Evolutionary conservation across 2,329 filamentous ascomycete genomes (phyloP).

Genomic region (Pezicula neosporulosa): DNA sequence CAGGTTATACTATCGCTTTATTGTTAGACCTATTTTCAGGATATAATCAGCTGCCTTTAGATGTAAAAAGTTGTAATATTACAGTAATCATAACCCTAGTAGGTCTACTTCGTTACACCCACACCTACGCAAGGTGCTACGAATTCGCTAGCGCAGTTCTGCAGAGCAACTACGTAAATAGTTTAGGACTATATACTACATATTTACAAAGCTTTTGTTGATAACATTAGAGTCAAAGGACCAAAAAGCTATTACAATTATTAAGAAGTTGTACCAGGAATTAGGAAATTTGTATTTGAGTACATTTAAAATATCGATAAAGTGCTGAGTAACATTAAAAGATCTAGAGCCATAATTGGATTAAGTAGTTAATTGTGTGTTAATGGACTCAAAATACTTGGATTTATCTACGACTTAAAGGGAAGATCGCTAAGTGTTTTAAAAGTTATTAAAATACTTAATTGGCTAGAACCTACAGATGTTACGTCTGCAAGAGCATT

Average conservation of each 20-base stretch:
- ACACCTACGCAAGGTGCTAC: constrained; percentile 1
- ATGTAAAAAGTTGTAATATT: neutral
- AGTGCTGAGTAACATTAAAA: neutral
- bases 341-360: neutral
- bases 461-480: no score
- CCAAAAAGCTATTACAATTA: no score
- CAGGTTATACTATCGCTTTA: no score
- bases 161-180: neutral
- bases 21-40: no score
- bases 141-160: neutral
- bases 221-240: neutral
- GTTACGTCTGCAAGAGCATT: no score
- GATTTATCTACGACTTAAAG: no score
- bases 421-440: neutral
- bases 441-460: no score
- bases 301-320: neutral
- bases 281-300: neutral
- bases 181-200: neutral
- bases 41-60: constrained; percentile 2
- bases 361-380: neutral
- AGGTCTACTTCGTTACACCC: no score
- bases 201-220: neutral
- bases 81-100: neutral
- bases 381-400: no score
- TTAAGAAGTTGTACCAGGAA: no score